Conservation (phyloP, 2,329 filamentous ascomycete genomes). For the Xylariaceae sp. region DNA sequence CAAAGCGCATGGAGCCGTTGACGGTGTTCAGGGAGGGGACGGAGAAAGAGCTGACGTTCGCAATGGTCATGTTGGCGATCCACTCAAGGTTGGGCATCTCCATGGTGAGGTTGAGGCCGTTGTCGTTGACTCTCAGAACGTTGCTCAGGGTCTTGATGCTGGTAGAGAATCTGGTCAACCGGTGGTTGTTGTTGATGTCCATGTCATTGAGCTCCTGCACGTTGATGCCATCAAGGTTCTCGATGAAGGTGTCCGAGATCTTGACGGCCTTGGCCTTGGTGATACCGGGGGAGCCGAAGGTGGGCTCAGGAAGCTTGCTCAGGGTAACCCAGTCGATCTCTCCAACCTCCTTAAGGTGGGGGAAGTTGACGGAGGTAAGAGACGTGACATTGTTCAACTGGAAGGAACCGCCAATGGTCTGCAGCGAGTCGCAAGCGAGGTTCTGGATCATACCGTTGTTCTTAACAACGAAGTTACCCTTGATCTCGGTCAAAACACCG, state of each 20-base stretch:
- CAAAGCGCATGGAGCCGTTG: constrained; percentile 77
- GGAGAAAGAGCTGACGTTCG: constrained; percentile 69
- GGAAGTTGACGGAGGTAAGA: constrained; percentile 63
- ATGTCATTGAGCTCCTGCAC: constrained; percentile 66
- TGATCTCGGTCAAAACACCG: constrained; percentile 43
- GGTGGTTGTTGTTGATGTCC: constrained; percentile 85
- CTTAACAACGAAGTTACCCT: constrained; percentile 51
- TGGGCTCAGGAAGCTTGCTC: constrained; percentile 48
- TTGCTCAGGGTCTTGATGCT: constrained; percentile 70
- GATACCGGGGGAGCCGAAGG: constrained; percentile 52
- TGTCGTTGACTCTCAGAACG: constrained; percentile 69
- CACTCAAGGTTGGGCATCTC: constrained; percentile 72
- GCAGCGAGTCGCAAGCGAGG: constrained; percentile 57
- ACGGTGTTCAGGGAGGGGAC: constrained; percentile 68
- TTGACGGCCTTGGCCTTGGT: constrained; percentile 61
- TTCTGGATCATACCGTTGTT: constrained; percentile 59
- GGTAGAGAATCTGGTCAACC: constrained; percentile 70
- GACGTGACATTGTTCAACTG: constrained; percentile 61
- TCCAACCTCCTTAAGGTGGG: constrained; percentile 58
- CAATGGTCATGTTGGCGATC: constrained; percentile 76
- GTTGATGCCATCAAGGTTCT: constrained; percentile 73
- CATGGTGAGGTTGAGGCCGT: constrained; percentile 66
- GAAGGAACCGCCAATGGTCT: constrained; percentile 65
- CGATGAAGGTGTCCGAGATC: constrained; percentile 83
- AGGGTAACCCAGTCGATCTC: constrained; percentile 68